A percentile compares a stretch with the other conserved stretches of the same genome.
phyloP scores from a whole-genome alignment of 768 basidiomycete species.

The Lentinula sp. region DNA sequence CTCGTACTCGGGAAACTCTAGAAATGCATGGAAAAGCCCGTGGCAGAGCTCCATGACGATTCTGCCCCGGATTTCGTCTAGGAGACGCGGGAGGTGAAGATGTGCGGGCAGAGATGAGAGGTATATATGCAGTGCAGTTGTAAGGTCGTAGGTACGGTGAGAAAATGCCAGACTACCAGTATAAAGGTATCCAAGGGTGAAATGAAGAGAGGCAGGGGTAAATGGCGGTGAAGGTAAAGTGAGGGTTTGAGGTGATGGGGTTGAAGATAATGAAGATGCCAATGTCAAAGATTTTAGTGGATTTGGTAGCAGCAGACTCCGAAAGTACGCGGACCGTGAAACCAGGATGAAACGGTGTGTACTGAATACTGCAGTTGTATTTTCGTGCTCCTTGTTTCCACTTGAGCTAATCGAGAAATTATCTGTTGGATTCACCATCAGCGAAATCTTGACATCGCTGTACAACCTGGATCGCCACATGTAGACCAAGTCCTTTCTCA shows the following conservation, averaged over 20 bases:
- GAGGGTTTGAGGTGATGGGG: constrained; percentile 40
- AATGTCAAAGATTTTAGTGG: constrained; percentile 45
- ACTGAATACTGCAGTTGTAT: constrained; percentile 78
- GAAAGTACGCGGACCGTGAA: constrained; percentile 86
- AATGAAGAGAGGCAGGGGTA: constrained; percentile 90
- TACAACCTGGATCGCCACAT: constrained; percentile 78
- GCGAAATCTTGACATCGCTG: constrained; percentile 74
- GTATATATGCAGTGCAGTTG: constrained; percentile 87
- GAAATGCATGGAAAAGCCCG: constrained; percentile 80
- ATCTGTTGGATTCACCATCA: constrained; percentile 52
- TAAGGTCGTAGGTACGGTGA: constrained; percentile 87
- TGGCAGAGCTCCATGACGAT: constrained; percentile 88
- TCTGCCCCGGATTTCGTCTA: constrained; percentile 75
- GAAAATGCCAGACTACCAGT: constrained; percentile 93
- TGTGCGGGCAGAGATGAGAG: constrained; percentile 62
- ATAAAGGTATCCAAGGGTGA: constrained; percentile 92
- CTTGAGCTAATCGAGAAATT: background rate
- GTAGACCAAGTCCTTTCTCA: constrained; percentile 63
- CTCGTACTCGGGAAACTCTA: constrained; percentile 78
- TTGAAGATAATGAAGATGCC: constrained; percentile 25
- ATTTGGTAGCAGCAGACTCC: constrained; percentile 27
- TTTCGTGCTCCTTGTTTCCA: constrained; percentile 46
- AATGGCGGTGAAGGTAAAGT: constrained; percentile 88
- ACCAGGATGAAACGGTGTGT: constrained; percentile 92
- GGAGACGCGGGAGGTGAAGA: constrained; percentile 67